Evolutionary conservation across 2,329 filamentous ascomycete species (phyloP), one percentile per base, ranked within the genome.

Genomic region (Ophiocordyceps camponoti-rufipedis): DNA sequence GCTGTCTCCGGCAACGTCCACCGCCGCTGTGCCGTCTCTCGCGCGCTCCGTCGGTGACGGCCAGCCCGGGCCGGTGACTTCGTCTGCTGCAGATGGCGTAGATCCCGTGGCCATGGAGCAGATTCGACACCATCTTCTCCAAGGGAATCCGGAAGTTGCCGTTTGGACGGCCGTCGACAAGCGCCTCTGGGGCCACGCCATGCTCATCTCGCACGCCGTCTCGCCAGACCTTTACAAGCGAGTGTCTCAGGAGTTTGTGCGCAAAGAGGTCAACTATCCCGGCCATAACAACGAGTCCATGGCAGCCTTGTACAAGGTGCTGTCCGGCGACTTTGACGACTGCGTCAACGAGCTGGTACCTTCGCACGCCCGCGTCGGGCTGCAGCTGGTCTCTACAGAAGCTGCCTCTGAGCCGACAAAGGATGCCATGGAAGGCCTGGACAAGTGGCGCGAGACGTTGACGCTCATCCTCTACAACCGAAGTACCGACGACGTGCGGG

Each of bases 291-390:
- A 87, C 45, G 84, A 95, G 60, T 85, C 89, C 2, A 70, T 98
- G 42, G 88, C 89, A 29, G 86, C 89, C 0, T 66, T 98, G 4
- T 98, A 98, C 60, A 86, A 94, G 57, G 80, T 96, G 1, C 80
- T 98, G 49, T 91, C 88, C 23, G 89, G 91, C 0, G 98, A 95
- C 57, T 78, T 82, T 47, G 88, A 95, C 51, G 91, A 98, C 54
- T 93, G 87, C 52, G 80, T 96, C 14, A 91, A 98, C 59, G 88
- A 96, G 61, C 78, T 98, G 46, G 91, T 98, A 1, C 88, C 91
- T 5, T 81, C 82, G 3, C 94, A 93, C 52, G 91, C 91, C 16
- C 78, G 93, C 40, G 88, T 89, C 48, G 91, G 91, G 2, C 78
- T 95, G 52, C 86, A 94, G 59, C 82, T 98, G 65, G 74, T 98